Evolutionary conservation across 768 basidiomycete genomes (phyloP).

Genomic region (Kwoniella sp.): DNA sequence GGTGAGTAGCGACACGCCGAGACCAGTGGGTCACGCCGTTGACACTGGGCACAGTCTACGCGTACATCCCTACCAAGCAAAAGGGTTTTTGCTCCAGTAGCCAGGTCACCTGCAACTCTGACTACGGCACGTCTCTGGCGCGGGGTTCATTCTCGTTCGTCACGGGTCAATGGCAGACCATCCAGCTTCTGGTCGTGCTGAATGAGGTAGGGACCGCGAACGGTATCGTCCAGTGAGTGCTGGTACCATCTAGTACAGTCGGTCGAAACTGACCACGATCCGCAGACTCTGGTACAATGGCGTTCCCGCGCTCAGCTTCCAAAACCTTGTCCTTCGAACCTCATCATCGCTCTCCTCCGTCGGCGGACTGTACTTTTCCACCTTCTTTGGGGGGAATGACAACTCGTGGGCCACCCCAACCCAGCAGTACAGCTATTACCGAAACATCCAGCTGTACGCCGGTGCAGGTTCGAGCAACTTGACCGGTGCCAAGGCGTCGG

Average conservation of each 20-base stretch:
- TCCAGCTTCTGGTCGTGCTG: slow-evolving; percentile 64
- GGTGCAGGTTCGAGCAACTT: slow-evolving; percentile 25
- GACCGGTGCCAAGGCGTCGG: slow-evolving; percentile 14
- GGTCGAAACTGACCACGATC: neutral
- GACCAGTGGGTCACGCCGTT: neutral
- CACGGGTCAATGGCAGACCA: slow-evolving; percentile 54
- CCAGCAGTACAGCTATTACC: slow-evolving; percentile 68
- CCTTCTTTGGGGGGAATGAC: slow-evolving; percentile 78
- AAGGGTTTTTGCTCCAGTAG: slow-evolving; percentile 55
- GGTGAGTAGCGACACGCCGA: slow-evolving; percentile 21
- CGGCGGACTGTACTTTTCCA: slow-evolving; percentile 78
- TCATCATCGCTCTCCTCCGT: slow-evolving; percentile 55
- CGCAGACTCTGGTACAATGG: slow-evolving; percentile 57
- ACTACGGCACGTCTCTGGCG: slow-evolving; percentile 45
- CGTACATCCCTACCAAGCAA: slow-evolving; percentile 64
- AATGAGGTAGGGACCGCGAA: slow-evolving; percentile 68
- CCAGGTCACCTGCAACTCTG: slow-evolving; percentile 55
- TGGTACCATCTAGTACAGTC: neutral
- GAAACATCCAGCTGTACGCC: slow-evolving; percentile 56
- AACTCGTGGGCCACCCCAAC: slow-evolving; percentile 66
- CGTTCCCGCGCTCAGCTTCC: slow-evolving; percentile 59
- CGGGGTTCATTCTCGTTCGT: slow-evolving; percentile 45
- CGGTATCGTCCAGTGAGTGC: slow-evolving; percentile 62
- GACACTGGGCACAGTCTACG: slow-evolving; percentile 60
- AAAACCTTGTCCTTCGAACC: slow-evolving; percentile 63